Base-by-base conservation (phyloP, 2,329 filamentous ascomycete genomes). In the Aspergillus eucalypticola region DNA sequence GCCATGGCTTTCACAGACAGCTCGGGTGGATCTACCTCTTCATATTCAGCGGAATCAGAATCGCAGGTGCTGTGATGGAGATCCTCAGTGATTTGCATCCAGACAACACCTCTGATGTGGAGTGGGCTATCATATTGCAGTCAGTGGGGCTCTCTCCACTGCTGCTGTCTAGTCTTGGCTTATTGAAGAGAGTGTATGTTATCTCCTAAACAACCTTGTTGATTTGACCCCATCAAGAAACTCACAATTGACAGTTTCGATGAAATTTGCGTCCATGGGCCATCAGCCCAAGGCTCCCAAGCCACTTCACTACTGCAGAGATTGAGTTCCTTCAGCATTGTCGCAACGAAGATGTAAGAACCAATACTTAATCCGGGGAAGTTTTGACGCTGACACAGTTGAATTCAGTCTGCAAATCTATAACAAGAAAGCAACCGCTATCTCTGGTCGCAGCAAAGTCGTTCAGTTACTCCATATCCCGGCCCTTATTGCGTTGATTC, bases 21-120 rank as follows among this genome's bases (percentile, higher is more conserved):
- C 38, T 56, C 15, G 54, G 54, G 19, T 56, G 54, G 54, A 49
- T 49, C 23, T 56, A 56, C 15, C 54, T 56, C 54, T 56, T 27
- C 27, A 56, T 56, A 15, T 56, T 56, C 27, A 19, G 54, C n/a
- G 54, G 13, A 8, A 8, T 56, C 2, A n/a, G 54, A 7, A 46
- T 56, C 15, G 54, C 4, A 7, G 54, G 54, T 23, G 54, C 54
- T 8, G 25, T 49, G 21, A 23, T 56, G n/a, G 39, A 44, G 39
- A 56, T 56, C 5, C 41, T 56, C 39, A 56, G 54, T 25, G 23
- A 56, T 5, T 39, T 11, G 5, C 23, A 56, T n/a, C 54, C 54
- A 1, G 19, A 46, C 44, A 56, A 49, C n/a, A 8, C 54, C 7
- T 25, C n/a, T 3, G 23, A 56, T n/a, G 4, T 46, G 8, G 25